Evolutionary conservation across 371 early-diverging fungal genomes (phyloP).

Genomic region (Entomophthora muscae): DNA sequence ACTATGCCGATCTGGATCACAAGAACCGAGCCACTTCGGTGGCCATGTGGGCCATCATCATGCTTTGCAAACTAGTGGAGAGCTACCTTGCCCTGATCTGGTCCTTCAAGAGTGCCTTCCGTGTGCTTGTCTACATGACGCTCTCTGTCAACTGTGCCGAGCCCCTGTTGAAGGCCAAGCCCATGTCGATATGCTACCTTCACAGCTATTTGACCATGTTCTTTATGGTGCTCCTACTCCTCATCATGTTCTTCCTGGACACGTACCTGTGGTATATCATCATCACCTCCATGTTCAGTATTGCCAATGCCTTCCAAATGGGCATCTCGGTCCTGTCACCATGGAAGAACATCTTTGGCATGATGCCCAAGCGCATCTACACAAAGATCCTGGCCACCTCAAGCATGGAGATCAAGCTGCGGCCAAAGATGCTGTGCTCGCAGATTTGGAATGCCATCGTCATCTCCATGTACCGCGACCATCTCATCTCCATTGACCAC

Average conservation of each 20-base stretch:
- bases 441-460: conserved; percentile 82
- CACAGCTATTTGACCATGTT: conserved; percentile 55
- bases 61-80: conserved; percentile 59
- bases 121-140: conserved; percentile 22
- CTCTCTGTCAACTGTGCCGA: not conserved
- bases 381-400: conserved; percentile 55
- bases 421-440: conserved; percentile 60
- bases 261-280: conserved; percentile 86
- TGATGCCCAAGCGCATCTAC: conserved; percentile 68
- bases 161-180: conserved; percentile 16
- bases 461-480: conserved; percentile 77
- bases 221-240: conserved; percentile 59
- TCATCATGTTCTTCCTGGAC: conserved; percentile 71
- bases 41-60: conserved; percentile 55
- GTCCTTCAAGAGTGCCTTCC: conserved; percentile 53
- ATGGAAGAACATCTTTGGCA: conserved; percentile 70
- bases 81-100: conserved; percentile 70
- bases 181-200: conserved; percentile 23
- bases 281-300: conserved; percentile 66
- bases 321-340: conserved; percentile 78
- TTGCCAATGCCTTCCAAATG: conserved; percentile 59
- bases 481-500: conserved; percentile 59
- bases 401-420: conserved; percentile 49
- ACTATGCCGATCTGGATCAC: conserved; percentile 50
- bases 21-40: conserved; percentile 62